phyloP scores from a whole-genome alignment of 306 rosid species.

The Vigna radiata region DNA sequence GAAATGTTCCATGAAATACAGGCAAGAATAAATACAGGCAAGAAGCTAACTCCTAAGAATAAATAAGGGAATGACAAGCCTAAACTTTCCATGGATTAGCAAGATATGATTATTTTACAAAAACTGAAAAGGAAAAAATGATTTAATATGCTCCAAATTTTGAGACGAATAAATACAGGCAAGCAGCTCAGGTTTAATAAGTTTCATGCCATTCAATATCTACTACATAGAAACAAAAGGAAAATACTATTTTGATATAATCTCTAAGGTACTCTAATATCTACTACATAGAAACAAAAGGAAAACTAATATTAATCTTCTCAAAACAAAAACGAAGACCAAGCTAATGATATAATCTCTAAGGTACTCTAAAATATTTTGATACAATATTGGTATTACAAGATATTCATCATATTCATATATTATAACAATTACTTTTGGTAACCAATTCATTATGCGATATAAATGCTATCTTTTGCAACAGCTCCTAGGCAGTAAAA shows the following conservation, averaged over 20 bases:
- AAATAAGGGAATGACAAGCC: constrained; percentile 11
- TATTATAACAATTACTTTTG: neutral
- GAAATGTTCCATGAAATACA: constrained; percentile 24
- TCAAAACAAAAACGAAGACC: no score
- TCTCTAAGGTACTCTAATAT: no score
- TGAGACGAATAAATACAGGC: constrained; percentile 23
- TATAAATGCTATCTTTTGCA: neutral
- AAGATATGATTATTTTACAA: constrained; percentile 26
- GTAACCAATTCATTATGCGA: neutral
- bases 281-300: constrained; percentile 12
- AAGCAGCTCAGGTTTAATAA: constrained; percentile 25
- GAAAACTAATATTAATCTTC: neutral
- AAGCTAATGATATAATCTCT: neutral
- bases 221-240: constrained; percentile 12
- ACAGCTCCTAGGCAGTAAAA: neutral
- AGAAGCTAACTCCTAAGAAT: constrained; percentile 28
- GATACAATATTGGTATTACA: neutral
- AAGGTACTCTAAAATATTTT: neutral
- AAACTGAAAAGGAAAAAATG: constrained; percentile 16
- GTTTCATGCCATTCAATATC: constrained; percentile 15
- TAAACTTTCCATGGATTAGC: constrained; percentile 1
- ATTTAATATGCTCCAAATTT: constrained; percentile 11
- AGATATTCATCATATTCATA: no score
- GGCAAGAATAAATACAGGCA: no score
- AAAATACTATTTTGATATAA: constrained; percentile 23